These are phyloP conservation scores for Hawksworthiomyces lignivorus DNA, from an alignment of 2,329 filamentous ascomycete species.

Conservation along the genomic window DNA sequence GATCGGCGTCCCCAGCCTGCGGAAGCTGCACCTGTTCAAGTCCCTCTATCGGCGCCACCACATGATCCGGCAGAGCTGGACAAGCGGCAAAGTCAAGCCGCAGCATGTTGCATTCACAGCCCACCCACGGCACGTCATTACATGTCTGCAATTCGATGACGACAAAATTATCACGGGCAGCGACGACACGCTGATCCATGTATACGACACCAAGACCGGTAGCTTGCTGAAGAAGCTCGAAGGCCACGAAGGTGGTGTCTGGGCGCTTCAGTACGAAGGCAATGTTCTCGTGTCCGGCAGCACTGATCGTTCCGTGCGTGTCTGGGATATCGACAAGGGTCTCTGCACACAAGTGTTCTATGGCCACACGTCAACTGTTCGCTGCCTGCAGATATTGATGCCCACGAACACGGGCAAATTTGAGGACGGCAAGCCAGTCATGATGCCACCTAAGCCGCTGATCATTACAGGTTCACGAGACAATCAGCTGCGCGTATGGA, in stretches of 20 bases:
- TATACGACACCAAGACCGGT: conserved; percentile 95
- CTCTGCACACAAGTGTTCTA: conserved; percentile 93
- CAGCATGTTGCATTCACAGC: conserved; percentile 93
- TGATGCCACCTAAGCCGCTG: conserved; percentile 89
- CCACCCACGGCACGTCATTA: conserved; percentile 92
- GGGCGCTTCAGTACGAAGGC: conserved; percentile 93
- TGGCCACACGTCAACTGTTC: conserved; percentile 93
- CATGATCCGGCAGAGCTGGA: conserved; percentile 88
- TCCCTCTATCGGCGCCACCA: conserved; percentile 90
- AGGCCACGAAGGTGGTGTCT: conserved; percentile 94
- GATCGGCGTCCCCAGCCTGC: conserved; percentile 68
- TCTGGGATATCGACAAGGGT: conserved; percentile 95
- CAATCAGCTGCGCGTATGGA: conserved; percentile 90
- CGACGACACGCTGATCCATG: conserved; percentile 94
- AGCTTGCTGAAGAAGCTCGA: conserved; percentile 74
- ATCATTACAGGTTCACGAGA: conserved; percentile 97
- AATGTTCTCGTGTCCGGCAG: conserved; percentile 94
- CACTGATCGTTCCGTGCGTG: conserved; percentile 94
- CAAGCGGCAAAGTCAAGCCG: conserved; percentile 74
- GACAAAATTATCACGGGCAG: conserved; percentile 98
- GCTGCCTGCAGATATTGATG: conserved; percentile 90
- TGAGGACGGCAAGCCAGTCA: conserved; percentile 64
- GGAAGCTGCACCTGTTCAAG: conserved; percentile 88
- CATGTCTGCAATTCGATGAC: conserved; percentile 93
- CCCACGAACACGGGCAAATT: conserved; percentile 69